Conservation (phyloP, 768 basidiomycete genomes). For the Termitomyces sp. region DNA sequence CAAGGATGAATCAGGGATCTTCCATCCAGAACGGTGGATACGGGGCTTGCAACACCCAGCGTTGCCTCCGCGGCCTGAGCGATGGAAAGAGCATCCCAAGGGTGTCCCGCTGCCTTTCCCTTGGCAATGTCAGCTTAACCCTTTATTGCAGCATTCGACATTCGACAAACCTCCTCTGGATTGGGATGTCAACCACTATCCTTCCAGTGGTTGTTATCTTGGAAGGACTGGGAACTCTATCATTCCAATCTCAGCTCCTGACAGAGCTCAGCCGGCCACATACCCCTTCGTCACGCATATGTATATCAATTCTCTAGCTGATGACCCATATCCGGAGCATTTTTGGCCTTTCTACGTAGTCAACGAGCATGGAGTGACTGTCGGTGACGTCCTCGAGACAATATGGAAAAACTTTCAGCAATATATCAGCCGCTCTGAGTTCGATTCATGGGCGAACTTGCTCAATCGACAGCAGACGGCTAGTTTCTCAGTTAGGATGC, state of each 20-base stretch:
- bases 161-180: conserved; percentile 35
- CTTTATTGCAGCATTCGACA: conserved; percentile 41
- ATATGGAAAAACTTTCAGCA: conserved; percentile 40
- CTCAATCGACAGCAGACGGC: conserved; percentile 25
- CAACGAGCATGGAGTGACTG: conserved; percentile 41
- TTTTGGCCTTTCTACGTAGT: conserved; percentile 51
- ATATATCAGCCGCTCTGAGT: conserved; percentile 28
- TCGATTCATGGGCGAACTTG: conserved; percentile 22
- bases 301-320: conserved; percentile 47
- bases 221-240: conserved; percentile 20
- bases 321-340: conserved; percentile 40
- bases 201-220: conserved; percentile 19
- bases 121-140: conserved; percentile 49
- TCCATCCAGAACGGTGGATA: conserved; percentile 43
- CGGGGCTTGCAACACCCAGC: conserved; percentile 39
- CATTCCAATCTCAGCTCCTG: conserved; percentile 26
- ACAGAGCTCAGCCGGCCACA: conserved; percentile 57
- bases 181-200: conserved; percentile 38
- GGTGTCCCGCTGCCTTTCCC: conserved; percentile 37
- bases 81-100: conserved; percentile 37
- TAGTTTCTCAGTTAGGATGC: conserved; percentile 21
- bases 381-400: conserved; percentile 43
- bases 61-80: conserved; percentile 41
- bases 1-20: conserved; percentile 21
- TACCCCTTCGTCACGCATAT: conserved; percentile 53